Percentiles rank a stretch among this genome's conserved stretches.
Evolutionary conservation across 2,329 filamentous ascomycete species (phyloP).

Genomic region (Septoria petroselini): DNA sequence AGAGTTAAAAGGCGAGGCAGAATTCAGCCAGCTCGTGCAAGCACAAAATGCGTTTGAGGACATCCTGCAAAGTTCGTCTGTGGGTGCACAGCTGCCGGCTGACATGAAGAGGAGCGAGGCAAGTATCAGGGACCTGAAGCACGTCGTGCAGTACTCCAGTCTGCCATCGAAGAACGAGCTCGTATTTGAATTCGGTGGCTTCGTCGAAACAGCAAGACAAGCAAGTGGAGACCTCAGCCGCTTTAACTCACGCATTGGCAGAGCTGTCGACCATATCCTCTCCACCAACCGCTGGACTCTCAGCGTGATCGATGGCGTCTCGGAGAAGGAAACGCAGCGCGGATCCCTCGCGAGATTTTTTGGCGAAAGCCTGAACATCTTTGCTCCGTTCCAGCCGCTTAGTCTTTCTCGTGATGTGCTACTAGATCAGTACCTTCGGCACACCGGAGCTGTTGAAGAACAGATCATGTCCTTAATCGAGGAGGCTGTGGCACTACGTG

Average conservation of each 20-base stretch:
- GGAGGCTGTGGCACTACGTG: slow-evolving; percentile 66
- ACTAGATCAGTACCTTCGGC: slow-evolving; percentile 70
- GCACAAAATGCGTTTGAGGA: slow-evolving; percentile 74
- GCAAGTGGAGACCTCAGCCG: slow-evolving; percentile 65
- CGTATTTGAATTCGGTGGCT: slow-evolving; percentile 70
- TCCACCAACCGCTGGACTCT: slow-evolving; percentile 73
- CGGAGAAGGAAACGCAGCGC: slow-evolving; percentile 40
- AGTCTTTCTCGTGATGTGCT: slow-evolving; percentile 60
- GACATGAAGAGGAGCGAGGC: slow-evolving; percentile 77
- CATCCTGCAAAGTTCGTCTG: slow-evolving; percentile 65
- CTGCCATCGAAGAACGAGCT: slow-evolving; percentile 68
- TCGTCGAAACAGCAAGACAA: slow-evolving; percentile 65
- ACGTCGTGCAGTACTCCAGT: slow-evolving; percentile 67
- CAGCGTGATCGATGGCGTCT: slow-evolving; percentile 63
- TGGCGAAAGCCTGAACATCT: slow-evolving; percentile 44
- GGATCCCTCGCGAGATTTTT: slow-evolving; percentile 45
- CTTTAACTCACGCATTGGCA: slow-evolving; percentile 74
- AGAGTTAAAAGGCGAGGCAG: slow-evolving; percentile 43
- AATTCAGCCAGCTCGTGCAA: slow-evolving; percentile 72
- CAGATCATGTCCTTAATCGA: slow-evolving; percentile 66
- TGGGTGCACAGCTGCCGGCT: slow-evolving; percentile 65
- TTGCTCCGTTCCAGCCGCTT: slow-evolving; percentile 61
- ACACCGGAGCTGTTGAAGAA: slow-evolving; percentile 66
- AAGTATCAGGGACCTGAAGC: slow-evolving; percentile 70
- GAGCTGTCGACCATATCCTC: slow-evolving; percentile 70